Evolutionary conservation across 345 rosid genomes (phyloP).

Genomic region (Eucalyptus leucophloia): DNA sequence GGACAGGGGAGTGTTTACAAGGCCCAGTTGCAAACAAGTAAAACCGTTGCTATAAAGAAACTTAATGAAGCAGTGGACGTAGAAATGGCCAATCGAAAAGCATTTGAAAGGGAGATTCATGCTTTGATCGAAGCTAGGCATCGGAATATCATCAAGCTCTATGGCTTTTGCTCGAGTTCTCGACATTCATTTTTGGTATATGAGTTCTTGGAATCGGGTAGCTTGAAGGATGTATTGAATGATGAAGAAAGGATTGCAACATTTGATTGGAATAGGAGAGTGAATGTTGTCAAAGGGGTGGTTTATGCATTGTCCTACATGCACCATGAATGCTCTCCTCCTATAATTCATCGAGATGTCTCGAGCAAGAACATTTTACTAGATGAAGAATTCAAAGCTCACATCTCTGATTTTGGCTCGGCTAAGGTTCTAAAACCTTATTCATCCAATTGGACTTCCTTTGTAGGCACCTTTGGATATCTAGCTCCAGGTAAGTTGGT

Average conservation of each 20-base stretch:
- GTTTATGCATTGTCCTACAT: not conserved
- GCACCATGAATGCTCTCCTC: not conserved
- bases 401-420: not conserved
- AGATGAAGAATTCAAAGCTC: not conserved
- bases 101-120: slow-evolving; percentile 9
- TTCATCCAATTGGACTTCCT: not conserved
- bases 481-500: no score
- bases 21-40: not conserved
- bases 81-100: not conserved
- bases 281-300: not conserved
- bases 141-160: slow-evolving; percentile 9
- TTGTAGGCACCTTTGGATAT: no score
- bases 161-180: slow-evolving; percentile 4
- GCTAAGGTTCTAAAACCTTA: not conserved
- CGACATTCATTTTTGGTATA: slow-evolving; percentile 8
- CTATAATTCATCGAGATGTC: not conserved
- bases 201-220: slow-evolving; percentile 10
- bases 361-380: not conserved
- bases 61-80: not conserved
- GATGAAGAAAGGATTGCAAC: not conserved
- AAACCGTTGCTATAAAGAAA: slow-evolving; percentile 9
- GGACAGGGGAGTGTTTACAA: slow-evolving; percentile 6
- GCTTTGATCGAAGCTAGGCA: slow-evolving; percentile 3
- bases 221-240: not conserved
- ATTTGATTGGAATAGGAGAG: slow-evolving; percentile 3